phyloP scores from a whole-genome alignment of 2,329 filamentous ascomycete species.

The Trichoderma gracile region DNA sequence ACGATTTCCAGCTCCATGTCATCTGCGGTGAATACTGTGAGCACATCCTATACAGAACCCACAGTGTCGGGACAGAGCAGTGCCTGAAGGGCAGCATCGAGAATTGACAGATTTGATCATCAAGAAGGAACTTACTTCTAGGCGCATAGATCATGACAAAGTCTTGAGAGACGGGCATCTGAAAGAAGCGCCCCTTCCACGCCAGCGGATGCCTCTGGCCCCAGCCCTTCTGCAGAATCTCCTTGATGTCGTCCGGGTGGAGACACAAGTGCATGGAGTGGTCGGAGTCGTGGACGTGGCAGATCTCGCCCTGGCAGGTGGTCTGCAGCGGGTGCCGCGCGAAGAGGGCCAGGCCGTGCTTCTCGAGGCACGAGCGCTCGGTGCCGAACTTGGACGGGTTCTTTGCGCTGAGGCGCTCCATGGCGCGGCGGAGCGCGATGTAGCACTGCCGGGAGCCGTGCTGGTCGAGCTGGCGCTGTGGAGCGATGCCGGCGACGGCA shows the following conservation, averaged over 20 bases:
- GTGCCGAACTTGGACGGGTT: slow-evolving; percentile 55
- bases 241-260: slow-evolving; percentile 73
- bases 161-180: slow-evolving; percentile 68
- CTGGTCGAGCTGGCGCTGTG: slow-evolving; percentile 77
- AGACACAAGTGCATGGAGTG: slow-evolving; percentile 77
- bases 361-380: slow-evolving; percentile 76
- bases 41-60: neutral
- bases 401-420: slow-evolving; percentile 53
- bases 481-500: slow-evolving; percentile 71
- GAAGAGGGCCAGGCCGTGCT: slow-evolving; percentile 77
- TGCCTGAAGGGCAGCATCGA: neutral
- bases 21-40: slow-evolving; percentile 40
- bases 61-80: neutral
- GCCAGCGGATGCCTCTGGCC: slow-evolving; percentile 71
- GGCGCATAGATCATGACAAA: slow-evolving; percentile 86
- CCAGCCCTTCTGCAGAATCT: slow-evolving; percentile 75
- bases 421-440: slow-evolving; percentile 52
- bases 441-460: slow-evolving; percentile 57
- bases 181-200: slow-evolving; percentile 61
- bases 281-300: slow-evolving; percentile 76
- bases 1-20: slow-evolving; percentile 68
- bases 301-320: slow-evolving; percentile 78
- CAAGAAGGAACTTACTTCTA: slow-evolving; percentile 46
- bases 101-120: neutral
- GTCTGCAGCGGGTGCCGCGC: slow-evolving; percentile 64